These are phyloP conservation scores for Pelomyxa schiedti DNA, from an alignment of 78 protist species.

Conservation along the genomic window DNA sequence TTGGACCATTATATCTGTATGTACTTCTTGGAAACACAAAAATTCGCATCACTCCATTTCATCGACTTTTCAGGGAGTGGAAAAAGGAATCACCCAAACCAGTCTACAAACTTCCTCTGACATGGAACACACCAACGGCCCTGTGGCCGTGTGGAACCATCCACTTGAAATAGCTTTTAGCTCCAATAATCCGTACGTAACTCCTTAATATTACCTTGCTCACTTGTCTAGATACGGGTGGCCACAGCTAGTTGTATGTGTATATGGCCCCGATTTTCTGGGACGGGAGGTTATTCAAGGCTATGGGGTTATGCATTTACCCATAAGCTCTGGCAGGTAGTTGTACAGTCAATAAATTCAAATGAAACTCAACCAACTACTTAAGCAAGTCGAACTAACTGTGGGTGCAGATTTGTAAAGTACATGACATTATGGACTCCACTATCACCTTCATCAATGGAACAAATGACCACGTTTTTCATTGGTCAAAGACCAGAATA, in stretches of 20 bases:
- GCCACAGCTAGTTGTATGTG: background rate
- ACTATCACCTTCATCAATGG: background rate
- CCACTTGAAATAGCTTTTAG: background rate
- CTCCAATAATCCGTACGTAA: background rate
- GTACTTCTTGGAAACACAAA: no score
- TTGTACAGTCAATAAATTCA: no score
- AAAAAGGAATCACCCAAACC: background rate
- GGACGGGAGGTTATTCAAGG: background rate
- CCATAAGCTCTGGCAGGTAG: background rate
- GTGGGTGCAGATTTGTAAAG: no score
- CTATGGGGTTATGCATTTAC: background rate
- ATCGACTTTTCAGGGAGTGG: no score
- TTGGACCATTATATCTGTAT: no score
- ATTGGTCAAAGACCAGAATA: background rate
- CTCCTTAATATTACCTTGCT: no score
- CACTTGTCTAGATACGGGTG: no score
- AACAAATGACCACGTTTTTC: background rate
- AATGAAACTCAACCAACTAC: no score
- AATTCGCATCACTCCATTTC: no score
- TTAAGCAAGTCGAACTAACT: no score
- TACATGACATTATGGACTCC: background rate
- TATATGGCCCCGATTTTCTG: background rate
- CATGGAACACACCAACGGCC: background rate
- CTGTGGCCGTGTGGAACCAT: background rate
- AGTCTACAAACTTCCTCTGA: background rate